Percentiles rank a stretch among this genome's conserved stretches.
phyloP scores from a whole-genome alignment of 1,284 basidiomycete species.

The Heimioporus punctisporus region DNA sequence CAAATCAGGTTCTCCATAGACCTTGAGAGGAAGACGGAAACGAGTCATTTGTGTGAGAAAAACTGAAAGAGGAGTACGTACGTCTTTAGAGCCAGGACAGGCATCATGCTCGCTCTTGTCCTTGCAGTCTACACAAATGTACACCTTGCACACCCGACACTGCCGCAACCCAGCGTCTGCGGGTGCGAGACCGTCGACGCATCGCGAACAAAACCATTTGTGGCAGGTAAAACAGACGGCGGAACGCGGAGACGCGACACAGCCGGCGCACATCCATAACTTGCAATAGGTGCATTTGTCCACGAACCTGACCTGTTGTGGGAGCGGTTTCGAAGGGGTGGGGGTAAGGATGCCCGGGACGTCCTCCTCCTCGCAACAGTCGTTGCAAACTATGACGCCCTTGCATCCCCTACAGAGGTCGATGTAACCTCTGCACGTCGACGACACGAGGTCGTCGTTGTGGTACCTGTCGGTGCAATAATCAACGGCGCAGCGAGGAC shows the following conservation, averaged over 20 bases:
- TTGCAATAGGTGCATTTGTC: slow-evolving; percentile 1
- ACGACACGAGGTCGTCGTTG: too few species aligned
- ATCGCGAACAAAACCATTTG: slow-evolving; percentile 8
- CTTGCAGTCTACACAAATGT: slow-evolving; percentile 5
- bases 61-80: background rate
- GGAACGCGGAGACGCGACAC: background rate
- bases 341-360: background rate
- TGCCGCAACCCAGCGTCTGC: background rate
- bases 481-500: slow-evolving; percentile 12
- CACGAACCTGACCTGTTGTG: background rate
- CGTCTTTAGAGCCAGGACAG: slow-evolving; percentile 3
- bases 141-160: slow-evolving; percentile 3
- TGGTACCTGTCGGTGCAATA: slow-evolving; percentile 10
- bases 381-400: slow-evolving; percentile 1
- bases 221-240: slow-evolving; percentile 6
- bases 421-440: slow-evolving; percentile 1
- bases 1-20: too few species aligned
- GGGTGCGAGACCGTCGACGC: background rate
- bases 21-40: too few species aligned
- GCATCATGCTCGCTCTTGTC: rapidly evolving
- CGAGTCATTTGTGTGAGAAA: background rate
- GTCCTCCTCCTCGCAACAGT: slow-evolving; percentile 16
- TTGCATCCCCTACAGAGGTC: slow-evolving; percentile 10
- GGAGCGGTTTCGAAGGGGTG: background rate
- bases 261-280: slow-evolving; percentile 8